These are phyloP conservation scores for Stemphylium vesicarium DNA, from an alignment of 2,329 filamentous ascomycete genomes.

Conservation along the genomic window DNA sequence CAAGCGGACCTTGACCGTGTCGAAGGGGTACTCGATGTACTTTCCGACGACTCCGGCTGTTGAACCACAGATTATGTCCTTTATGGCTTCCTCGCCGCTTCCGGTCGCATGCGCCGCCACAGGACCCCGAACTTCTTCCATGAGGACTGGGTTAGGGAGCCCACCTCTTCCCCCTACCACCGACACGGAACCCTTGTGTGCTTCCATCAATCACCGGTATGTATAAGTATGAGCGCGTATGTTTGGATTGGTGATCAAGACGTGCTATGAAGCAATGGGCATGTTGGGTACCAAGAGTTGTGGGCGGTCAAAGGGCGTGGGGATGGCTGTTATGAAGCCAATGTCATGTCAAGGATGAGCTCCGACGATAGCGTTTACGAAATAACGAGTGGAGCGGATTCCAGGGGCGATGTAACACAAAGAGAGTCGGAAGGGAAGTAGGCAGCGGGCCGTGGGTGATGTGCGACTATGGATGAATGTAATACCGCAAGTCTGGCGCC, in stretches of 20 bases:
- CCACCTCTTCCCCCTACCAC: conserved; percentile 41
- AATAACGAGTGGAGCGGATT: conserved; percentile 19
- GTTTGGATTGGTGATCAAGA: conserved; percentile 8
- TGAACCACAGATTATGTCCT: conserved; percentile 89
- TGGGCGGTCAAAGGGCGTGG: conserved; percentile 39
- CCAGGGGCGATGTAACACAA: conserved; percentile 26
- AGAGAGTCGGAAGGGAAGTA: conserved; percentile 22
- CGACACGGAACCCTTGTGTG: conserved; percentile 37
- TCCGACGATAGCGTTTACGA: conserved; percentile 9
- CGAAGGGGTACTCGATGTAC: conserved; percentile 97
- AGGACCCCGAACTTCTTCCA: conserved; percentile 25
- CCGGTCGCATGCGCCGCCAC: conserved; percentile 26
- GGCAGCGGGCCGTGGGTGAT: conserved; percentile 25
- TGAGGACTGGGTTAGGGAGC: conserved; percentile 24
- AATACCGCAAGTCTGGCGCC: conserved; percentile 34
- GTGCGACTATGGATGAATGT: conserved; percentile 31
- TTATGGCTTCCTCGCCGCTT: conserved; percentile 71
- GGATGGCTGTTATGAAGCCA: conserved; percentile 27
- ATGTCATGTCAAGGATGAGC: conserved; percentile 23
- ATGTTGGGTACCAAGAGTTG: conserved; percentile 34
- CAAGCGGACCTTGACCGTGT: conserved; percentile 95
- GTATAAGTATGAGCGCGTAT: conserved; percentile 9
- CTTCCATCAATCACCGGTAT: conserved; percentile 34
- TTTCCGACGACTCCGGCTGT: conserved; percentile 91
- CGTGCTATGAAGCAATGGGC: conserved; percentile 26